These are phyloP conservation scores for Aspergillus sojae DNA, from an alignment of 2,329 filamentous ascomycete species.

Conservation along the genomic window DNA sequence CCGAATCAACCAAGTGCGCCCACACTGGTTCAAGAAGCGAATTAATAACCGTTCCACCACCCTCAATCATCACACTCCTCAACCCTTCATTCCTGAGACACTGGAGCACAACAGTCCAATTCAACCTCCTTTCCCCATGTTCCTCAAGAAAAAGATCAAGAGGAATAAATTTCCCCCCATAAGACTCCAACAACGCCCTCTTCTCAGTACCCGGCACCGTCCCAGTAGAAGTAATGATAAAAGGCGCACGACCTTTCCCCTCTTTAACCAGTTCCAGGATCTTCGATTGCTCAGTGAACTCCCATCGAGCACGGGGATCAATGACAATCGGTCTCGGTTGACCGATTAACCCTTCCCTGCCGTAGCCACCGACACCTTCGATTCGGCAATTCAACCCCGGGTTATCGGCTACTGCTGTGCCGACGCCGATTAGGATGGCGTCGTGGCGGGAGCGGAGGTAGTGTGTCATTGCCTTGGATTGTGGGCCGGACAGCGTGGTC, in stretches of 20 bases:
- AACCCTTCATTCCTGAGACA: constrained; percentile 61
- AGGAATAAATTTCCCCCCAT: constrained; percentile 36
- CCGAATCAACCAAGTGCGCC: constrained; percentile 65
- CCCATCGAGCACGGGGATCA: constrained; percentile 75
- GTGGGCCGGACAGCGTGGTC: constrained; percentile 77
- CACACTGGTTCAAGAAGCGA: constrained; percentile 65
- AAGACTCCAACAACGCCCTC: constrained; percentile 26
- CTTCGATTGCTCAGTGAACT: constrained; percentile 60
- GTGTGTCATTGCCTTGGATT: constrained; percentile 92
- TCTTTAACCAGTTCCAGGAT: constrained; percentile 65
- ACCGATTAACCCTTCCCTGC: constrained; percentile 46
- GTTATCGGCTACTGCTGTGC: constrained; percentile 81
- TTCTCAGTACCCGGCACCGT: constrained; percentile 18
- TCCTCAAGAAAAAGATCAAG: constrained; percentile 21
- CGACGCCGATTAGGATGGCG: constrained; percentile 82
- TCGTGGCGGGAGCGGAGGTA: constrained; percentile 82
- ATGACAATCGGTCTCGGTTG: constrained; percentile 81
- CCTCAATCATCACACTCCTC: constrained; percentile 84
- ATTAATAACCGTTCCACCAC: constrained; percentile 80
- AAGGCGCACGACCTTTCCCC: constrained; percentile 71
- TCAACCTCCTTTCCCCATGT: constrained; percentile 26
- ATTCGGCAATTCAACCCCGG: constrained; percentile 86
- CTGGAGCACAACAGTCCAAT: constrained; percentile 65
- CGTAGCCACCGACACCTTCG: constrained; percentile 57
- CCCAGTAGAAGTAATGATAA: constrained; percentile 56